Evolutionary conservation across 2,329 filamentous ascomycete genomes (phyloP).

Genomic region (Penicillium hordei): DNA sequence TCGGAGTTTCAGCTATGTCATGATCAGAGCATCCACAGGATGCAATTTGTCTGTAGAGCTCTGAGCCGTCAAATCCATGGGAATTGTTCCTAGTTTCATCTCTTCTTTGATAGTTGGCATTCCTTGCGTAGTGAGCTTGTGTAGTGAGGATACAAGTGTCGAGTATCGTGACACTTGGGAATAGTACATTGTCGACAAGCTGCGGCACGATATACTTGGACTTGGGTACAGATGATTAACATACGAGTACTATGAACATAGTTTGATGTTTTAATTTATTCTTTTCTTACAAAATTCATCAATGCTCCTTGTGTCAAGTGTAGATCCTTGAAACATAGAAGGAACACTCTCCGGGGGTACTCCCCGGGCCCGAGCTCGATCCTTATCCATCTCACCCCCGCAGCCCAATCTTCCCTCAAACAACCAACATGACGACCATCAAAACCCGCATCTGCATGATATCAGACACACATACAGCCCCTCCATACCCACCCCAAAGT

Average conservation of each 20-base stretch:
- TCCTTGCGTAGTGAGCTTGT: not conserved
- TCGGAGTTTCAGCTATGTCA: slow-evolving; percentile 43
- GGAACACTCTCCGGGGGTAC: not conserved
- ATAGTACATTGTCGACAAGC: not conserved
- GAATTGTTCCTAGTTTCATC: slow-evolving; percentile 35
- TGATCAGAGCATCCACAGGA: slow-evolving; percentile 35
- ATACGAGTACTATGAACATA: not conserved
- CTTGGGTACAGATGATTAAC: not conserved
- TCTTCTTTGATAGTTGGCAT: slow-evolving; percentile 14
- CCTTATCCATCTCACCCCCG: not conserved
- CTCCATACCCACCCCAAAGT: slow-evolving; percentile 23
- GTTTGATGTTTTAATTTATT: not conserved
- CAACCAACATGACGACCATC: slow-evolving; percentile 20
- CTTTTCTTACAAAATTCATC: not conserved
- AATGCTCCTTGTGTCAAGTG: not conserved
- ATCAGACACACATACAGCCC: slow-evolving; percentile 44
- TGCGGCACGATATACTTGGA: not conserved
- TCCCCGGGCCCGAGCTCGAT: not conserved
- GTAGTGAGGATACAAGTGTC: not conserved
- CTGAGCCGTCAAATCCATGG: slow-evolving; percentile 40
- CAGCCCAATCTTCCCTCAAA: slow-evolving; percentile 1
- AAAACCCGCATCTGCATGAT: slow-evolving; percentile 46
- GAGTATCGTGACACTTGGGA: not conserved
- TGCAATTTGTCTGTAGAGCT: slow-evolving; percentile 42
- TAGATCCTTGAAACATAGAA: not conserved